Evolutionary conservation across 257 asterid genomes (phyloP).

Genomic region (Solanum piurae): DNA sequence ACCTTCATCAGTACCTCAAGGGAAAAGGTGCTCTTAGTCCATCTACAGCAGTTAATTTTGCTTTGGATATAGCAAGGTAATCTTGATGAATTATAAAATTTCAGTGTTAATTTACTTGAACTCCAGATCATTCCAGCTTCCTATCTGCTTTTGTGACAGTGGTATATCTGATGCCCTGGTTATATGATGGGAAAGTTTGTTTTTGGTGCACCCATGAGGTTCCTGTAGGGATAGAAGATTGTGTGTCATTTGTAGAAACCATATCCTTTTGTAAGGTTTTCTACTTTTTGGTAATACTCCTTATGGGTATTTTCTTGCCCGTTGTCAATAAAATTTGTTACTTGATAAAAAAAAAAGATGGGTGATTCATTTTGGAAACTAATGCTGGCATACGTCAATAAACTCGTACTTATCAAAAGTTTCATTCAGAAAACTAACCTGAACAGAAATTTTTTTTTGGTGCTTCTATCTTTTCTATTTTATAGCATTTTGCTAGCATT

Average conservation of each 20-base stretch:
- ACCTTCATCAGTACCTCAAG: conserved; percentile 90
- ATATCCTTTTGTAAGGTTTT: background rate
- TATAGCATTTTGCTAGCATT: background rate
- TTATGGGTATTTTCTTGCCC: background rate
- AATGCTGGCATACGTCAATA: background rate
- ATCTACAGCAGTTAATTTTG: conserved; percentile 66
- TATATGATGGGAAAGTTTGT: background rate
- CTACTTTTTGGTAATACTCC: background rate
- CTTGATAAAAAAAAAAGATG: background rate
- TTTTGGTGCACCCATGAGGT: background rate
- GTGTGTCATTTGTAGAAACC: background rate
- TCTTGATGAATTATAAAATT: background rate
- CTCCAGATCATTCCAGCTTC: background rate
- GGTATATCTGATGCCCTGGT: background rate
- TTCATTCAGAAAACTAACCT: background rate
- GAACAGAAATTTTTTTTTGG: background rate
- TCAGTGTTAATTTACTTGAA: background rate
- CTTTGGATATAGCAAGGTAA: conserved; percentile 93
- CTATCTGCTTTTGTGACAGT: background rate
- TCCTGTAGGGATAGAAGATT: background rate
- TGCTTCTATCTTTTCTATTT: background rate
- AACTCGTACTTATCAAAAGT: background rate
- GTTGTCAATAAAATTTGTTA: background rate
- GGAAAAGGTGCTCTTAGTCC: conserved; percentile 86
- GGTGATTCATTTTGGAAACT: background rate